phyloP scores from a whole-genome alignment of 345 rosid species.

The Eucalyptus pauciflora region DNA sequence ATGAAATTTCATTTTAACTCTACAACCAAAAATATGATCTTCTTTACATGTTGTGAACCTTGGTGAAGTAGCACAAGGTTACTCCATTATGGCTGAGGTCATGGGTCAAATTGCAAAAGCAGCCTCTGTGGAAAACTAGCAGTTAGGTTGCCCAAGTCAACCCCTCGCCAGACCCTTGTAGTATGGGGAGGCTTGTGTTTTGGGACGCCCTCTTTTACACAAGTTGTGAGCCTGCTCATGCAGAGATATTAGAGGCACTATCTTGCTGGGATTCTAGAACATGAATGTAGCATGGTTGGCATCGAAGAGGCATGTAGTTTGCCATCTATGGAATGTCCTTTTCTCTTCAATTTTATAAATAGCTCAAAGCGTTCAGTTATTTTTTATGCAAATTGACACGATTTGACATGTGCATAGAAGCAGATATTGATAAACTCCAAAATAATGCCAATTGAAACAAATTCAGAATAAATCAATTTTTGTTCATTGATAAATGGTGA shows the following conservation, averaged over 20 bases:
- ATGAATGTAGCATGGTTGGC: not conserved
- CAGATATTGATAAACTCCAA: not conserved
- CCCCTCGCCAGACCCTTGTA: not conserved
- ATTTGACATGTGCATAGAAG: not conserved
- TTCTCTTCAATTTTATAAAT: not conserved
- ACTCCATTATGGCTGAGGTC: not conserved
- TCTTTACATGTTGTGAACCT: not conserved
- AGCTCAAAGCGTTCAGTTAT: not conserved
- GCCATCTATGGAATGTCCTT: not conserved
- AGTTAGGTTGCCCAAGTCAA: not conserved
- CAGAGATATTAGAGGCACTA: not conserved
- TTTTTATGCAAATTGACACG: not conserved
- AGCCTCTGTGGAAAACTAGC: not conserved
- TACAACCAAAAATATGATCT: not conserved
- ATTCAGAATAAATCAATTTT: not conserved
- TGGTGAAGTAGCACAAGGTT: not conserved
- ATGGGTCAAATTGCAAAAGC: not conserved
- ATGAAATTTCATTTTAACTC: not conserved
- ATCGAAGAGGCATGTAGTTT: not conserved
- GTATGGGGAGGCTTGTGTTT: not conserved
- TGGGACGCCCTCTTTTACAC: not conserved
- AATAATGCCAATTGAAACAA: not conserved
- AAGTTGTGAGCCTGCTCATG: not conserved
- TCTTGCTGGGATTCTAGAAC: not conserved
- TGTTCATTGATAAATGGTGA: not conserved